Base-by-base conservation (phyloP, 805 yeast genomes). In the Metschnikowia santaceciliae region DNA sequence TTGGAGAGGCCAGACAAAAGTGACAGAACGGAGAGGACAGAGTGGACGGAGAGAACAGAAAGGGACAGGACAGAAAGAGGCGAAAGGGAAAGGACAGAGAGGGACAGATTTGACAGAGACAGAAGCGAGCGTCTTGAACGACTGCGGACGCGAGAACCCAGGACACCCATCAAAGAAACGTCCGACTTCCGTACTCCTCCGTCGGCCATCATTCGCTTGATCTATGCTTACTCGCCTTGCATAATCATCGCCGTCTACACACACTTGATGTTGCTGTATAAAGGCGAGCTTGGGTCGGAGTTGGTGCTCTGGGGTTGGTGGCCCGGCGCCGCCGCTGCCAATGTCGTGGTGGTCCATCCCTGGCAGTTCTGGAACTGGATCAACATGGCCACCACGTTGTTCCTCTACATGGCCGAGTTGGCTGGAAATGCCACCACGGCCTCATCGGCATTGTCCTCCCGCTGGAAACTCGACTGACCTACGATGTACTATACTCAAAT, bases 351-450 rank as follows among this genome's bases (percentile, higher is more conserved):
- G 5, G 77, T 79, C 26, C 82, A 84, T 64, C 86, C 96, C n/a
- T 87, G 96, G 89, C 90, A 90, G 61, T 88, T 94, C 65, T 92
- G 99, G 98, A 89, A 91, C 61, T 92, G 98, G 98, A 80, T 88
- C 52, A 92, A 92, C 65, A 88, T 92, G 74, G 83, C 86, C 57
- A 78, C 86, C 48, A 87, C 96, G 10, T 71, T 94, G 50, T 72
- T 82, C n/a, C 74, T 94, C 26, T 92, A 92, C 67, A 83, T 86
- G 32, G 74, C 87, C 43, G 99, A 92, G 69, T 73, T 92, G 53
- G 68, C 83, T 57, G 75, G 76, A 15, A 68, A 69, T 54, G 60
- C 62, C 47, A 61, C 62, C 33, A 59, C 62, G 39, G 50, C 67
- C 17, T 53, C 51, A 38, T 64, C 69, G 33, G 72, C 74, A 19